phyloP scores from a whole-genome alignment of 2,329 filamentous ascomycete genomes.

The Ascochyta fabae region DNA sequence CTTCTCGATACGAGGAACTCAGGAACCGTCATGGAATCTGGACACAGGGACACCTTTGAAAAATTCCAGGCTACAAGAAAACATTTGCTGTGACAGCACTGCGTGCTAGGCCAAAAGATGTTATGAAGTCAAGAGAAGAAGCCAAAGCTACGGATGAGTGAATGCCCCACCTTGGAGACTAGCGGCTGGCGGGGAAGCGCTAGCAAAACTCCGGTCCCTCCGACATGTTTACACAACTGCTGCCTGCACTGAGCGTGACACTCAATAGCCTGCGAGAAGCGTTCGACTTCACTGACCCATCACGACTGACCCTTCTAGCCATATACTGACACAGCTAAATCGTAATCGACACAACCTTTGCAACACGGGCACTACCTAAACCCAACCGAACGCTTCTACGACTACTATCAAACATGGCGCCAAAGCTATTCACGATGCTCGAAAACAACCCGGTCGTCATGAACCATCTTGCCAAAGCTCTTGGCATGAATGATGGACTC shows the following conservation, averaged over 20 bases:
- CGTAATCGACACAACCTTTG: too few species aligned
- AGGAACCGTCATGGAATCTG: too few species aligned
- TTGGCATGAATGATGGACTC: constrained; percentile 56
- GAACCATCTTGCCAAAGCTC: constrained; percentile 55
- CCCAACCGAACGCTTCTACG: neutral
- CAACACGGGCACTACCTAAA: neutral
- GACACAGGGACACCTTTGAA: too few species aligned
- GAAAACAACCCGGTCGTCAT: constrained; percentile 65
- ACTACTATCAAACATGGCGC: constrained; percentile 27
- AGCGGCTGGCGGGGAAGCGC: constrained; percentile 4
- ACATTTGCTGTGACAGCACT: neutral
- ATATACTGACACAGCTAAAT: too few species aligned
- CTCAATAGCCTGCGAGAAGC: too few species aligned
- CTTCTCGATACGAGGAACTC: neutral
- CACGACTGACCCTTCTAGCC: too few species aligned
- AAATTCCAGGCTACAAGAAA: neutral
- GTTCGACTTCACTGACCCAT: too few species aligned
- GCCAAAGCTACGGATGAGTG: neutral
- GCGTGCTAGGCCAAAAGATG: neutral
- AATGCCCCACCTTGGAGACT: constrained; percentile 2
- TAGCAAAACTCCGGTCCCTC: neutral
- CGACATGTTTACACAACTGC: neutral
- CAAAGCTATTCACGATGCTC: constrained; percentile 37
- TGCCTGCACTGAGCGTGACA: neutral
- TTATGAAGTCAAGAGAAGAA: neutral